Evolutionary conservation across 169 alveolate genomes (phyloP).

Genomic region (Cryptosporidium xiaoi): DNA sequence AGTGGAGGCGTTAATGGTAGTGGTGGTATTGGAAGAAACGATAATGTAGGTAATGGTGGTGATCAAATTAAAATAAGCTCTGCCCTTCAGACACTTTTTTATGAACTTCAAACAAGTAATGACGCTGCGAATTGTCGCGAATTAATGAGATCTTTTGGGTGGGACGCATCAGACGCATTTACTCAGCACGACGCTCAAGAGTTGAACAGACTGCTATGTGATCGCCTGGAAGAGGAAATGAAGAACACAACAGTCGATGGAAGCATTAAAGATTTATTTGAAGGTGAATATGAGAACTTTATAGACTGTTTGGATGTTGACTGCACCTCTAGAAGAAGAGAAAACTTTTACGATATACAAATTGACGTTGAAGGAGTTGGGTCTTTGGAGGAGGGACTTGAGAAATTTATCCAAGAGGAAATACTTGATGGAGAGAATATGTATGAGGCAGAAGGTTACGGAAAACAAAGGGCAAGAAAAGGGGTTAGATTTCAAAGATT

Average conservation of each 20-base stretch:
- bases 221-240: slow-evolving; percentile 96
- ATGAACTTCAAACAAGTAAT: slow-evolving; percentile 88
- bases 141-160: slow-evolving; percentile 93
- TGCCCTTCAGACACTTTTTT: slow-evolving; percentile 93
- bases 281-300: slow-evolving; percentile 94
- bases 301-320: slow-evolving; percentile 94
- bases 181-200: slow-evolving; percentile 98
- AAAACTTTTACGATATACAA: slow-evolving; percentile 88
- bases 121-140: slow-evolving; percentile 91
- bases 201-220: slow-evolving; percentile 91
- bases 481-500: slow-evolving; percentile 92
- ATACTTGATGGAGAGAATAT: slow-evolving; percentile 93
- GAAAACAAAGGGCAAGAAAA: slow-evolving; percentile 88
- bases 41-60: slow-evolving; percentile 77
- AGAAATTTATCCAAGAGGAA: slow-evolving; percentile 92
- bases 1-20: slow-evolving; percentile 6
- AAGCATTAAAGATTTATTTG: slow-evolving; percentile 91
- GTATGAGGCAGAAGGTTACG: slow-evolving; percentile 94
- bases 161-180: slow-evolving; percentile 95
- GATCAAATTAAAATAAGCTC: slow-evolving; percentile 85
- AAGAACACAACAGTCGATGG: slow-evolving; percentile 95
- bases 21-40: neutral
- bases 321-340: slow-evolving; percentile 88
- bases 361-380: slow-evolving; percentile 93
- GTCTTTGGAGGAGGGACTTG: slow-evolving; percentile 91